These are phyloP conservation scores for Mrakiaceae sp. DNA, from an alignment of 1,284 basidiomycete genomes.

Conservation along the genomic window DNA sequence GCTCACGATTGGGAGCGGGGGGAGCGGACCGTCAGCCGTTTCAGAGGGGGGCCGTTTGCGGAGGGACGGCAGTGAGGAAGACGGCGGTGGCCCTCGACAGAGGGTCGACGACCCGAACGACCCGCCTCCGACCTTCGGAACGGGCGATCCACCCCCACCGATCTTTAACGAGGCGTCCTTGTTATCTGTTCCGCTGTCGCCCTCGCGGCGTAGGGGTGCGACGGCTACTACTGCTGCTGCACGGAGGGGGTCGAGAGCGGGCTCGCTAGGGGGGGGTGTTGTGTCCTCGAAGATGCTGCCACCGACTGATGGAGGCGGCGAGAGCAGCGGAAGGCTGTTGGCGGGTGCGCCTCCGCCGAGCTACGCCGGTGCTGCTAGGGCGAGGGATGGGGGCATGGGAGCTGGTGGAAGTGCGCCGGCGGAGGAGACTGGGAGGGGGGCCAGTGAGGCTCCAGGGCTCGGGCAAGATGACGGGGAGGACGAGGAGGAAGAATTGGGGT, in stretches of 20 bases:
- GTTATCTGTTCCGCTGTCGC: neutral
- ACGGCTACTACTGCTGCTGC: neutral
- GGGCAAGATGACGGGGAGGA: too few relatives aligned
- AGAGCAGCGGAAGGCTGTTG: neutral
- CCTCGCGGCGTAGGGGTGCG: neutral
- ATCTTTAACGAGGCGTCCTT: neutral
- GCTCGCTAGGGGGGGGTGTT: too few relatives aligned
- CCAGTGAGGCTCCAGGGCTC: too few relatives aligned
- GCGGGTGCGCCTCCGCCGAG: neutral
- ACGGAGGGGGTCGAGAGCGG: neutral
- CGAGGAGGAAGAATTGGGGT: too few relatives aligned
- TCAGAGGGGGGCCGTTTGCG: neutral
- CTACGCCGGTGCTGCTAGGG: neutral
- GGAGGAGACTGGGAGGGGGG: neutral
- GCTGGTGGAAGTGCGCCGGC: neutral
- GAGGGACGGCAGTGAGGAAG: neutral
- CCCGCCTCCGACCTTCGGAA: slow-evolving; percentile 12
- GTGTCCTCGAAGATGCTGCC: neutral
- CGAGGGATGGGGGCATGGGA: neutral
- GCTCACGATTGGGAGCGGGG: neutral
- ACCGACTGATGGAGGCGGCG: neutral
- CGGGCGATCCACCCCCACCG: neutral
- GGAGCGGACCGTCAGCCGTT: neutral
- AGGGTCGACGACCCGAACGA: slow-evolving; percentile 16
- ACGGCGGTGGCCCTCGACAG: neutral